phyloP scores from a whole-genome alignment of 352 stramenopile genomes.

The Thalassiosira mediterranea region DNA sequence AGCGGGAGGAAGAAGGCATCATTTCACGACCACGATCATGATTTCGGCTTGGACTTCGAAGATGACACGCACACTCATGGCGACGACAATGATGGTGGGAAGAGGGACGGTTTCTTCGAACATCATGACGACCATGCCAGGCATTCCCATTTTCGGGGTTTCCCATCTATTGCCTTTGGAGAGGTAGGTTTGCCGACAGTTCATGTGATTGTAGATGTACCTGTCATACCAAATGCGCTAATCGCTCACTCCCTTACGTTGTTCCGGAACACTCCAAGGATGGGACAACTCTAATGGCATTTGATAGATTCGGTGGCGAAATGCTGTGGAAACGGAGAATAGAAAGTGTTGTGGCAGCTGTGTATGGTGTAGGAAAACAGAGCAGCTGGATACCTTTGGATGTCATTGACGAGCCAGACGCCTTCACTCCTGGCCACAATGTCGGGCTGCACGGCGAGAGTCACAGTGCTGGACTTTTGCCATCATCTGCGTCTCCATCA shows the following conservation, averaged over 20 bases:
- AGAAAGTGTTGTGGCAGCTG: conserved; percentile 66
- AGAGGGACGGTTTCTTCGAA: conserved; percentile 33
- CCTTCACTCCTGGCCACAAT: conserved; percentile 36
- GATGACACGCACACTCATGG: conserved; percentile 20
- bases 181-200: conserved; percentile 25
- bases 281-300: conserved; percentile 67
- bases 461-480: conserved; percentile 4
- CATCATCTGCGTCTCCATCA: conserved; percentile 17
- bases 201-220: conserved; percentile 2
- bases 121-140: conserved; percentile 30
- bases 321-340: conserved; percentile 69
- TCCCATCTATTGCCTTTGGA: conserved; percentile 61
- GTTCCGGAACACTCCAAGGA: too few species aligned
- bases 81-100: conserved; percentile 12
- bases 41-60: conserved; percentile 22
- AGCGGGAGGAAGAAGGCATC: conserved; percentile 31
- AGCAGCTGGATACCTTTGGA: conserved; percentile 69
- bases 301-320: conserved; percentile 54
- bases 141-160: conserved; percentile 37
- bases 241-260: too few species aligned
- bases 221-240: background rate
- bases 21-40: conserved; percentile 13
- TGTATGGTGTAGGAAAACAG: conserved; percentile 74
- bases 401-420: conserved; percentile 62
- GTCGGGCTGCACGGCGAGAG: background rate